Conservation (phyloP, 768 basidiomycete species). For the Punctularia strigosozonata region DNA sequence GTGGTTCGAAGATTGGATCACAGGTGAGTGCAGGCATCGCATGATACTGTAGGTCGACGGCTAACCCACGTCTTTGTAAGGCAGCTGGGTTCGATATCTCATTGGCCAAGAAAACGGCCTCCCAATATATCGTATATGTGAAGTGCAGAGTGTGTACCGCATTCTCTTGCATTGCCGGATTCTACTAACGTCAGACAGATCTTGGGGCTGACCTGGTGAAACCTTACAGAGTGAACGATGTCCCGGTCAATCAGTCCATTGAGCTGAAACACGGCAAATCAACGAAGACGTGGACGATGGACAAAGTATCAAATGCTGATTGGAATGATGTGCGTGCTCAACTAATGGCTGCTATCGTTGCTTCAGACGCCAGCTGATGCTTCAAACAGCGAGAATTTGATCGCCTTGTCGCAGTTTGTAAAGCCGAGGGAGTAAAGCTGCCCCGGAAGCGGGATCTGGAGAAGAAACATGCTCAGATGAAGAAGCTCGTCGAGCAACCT, state of each 20-base stretch:
- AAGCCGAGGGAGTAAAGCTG: slow-evolving; percentile 43
- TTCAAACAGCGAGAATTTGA: slow-evolving; percentile 57
- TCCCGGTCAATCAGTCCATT: slow-evolving; percentile 50
- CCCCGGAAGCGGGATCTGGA: slow-evolving; percentile 59
- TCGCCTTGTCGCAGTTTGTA: slow-evolving; percentile 34
- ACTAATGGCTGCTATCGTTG: neutral
- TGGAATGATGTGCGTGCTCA: slow-evolving; percentile 45
- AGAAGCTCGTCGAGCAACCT: slow-evolving; percentile 42
- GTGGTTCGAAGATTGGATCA: slow-evolving; percentile 79
- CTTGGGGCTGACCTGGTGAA: slow-evolving; percentile 41
- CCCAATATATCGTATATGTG: slow-evolving; percentile 73
- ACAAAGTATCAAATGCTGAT: slow-evolving; percentile 70
- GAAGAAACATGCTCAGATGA: slow-evolving; percentile 53
- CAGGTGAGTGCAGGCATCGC: slow-evolving; percentile 36
- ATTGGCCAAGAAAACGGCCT: slow-evolving; percentile 50
- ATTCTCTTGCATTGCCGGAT: slow-evolving; percentile 1
- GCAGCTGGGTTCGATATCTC: slow-evolving; percentile 77
- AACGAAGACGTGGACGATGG: slow-evolving; percentile 55
- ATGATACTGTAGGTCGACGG: neutral
- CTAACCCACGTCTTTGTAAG: slow-evolving; percentile 25
- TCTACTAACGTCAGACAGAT: slow-evolving; percentile 20
- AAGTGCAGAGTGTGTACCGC: slow-evolving; percentile 63
- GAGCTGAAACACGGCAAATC: slow-evolving; percentile 72
- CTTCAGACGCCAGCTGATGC: neutral
- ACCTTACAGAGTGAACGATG: slow-evolving; percentile 63